Base-by-base conservation (phyloP, 192 early-diverging fungal genomes). In the Rhizophagus clarus region DNA sequence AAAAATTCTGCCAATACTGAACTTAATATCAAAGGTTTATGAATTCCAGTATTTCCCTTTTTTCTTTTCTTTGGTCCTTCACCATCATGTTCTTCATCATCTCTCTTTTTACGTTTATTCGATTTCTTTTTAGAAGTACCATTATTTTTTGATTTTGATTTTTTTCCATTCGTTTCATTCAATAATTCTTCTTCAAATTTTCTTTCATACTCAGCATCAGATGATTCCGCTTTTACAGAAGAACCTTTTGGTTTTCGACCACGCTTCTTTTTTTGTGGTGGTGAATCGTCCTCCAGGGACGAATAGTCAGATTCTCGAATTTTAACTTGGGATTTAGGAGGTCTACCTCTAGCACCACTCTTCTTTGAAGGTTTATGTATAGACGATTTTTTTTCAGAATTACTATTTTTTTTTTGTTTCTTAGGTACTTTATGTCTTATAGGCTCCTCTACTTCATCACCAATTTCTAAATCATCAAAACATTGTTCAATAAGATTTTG, bases 11-110 rank as follows among this genome's bases (percentile, higher is more conserved):
- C 32, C 17, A 77, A 66, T 28, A 77, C 75, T 14, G 62, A 61
- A 77, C 75, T 77, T 37, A 77, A 37, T 12, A 77, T 20, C 62
- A 77, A 47, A 6, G 75, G 75, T 31, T 77, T 77, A 31, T 77
- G 62, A 45, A 77, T 77, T 47, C 75, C 75, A 7, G 75, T 77
- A 20, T 66, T 29, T 26, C 60, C 49, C 17, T 74, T 68, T 51
- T 81, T 71, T 37, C 68, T 81, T 71, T 31, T 66, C 32, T 63
- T 47, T 20, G 45, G 67, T n/a, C 63, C 67, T 20, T 51, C 75
- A 22, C 61, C 81, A 26, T 68, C 74, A 3, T 81, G 74, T 24
- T 70, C 75, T 26, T 68, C 64, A 26, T 67, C 64, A 12, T 70
- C 49, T 31, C 14, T 75, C 29, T 75, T 69, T 61, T 76, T 75